Conservation (phyloP, 2,329 filamentous ascomycete species). For the Paramyrothecium roridum region DNA sequence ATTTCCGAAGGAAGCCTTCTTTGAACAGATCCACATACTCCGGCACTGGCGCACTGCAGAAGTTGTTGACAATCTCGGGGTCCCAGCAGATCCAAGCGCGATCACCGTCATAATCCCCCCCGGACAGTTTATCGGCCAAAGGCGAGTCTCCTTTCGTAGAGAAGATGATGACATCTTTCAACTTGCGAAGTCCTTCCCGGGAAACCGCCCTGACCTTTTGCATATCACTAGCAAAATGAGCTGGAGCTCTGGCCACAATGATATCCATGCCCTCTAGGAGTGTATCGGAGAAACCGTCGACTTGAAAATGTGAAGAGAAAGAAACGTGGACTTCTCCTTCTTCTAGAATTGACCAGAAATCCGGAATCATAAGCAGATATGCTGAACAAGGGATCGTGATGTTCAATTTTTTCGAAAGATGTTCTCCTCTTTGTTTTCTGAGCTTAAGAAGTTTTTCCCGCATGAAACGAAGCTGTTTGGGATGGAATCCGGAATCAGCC, state of each 20-base stretch:
- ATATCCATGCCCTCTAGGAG: conserved; percentile 56
- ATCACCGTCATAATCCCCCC: conserved; percentile 81
- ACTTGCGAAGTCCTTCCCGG: conserved; percentile 56
- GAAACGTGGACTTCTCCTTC: conserved; percentile 66
- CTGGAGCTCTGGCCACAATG: conserved; percentile 66
- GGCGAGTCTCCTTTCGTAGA: conserved; percentile 57
- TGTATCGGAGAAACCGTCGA: conserved; percentile 49
- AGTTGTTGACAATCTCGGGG: conserved; percentile 59
- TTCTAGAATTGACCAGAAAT: conserved; percentile 58
- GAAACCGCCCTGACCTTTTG: conserved; percentile 63
- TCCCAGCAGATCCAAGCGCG: conserved; percentile 79
- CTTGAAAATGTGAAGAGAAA: conserved; percentile 64
- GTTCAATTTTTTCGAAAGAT: conserved; percentile 53
- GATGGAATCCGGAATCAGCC: conserved; percentile 59
- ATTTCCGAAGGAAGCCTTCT: conserved; percentile 45
- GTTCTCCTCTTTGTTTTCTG: conserved; percentile 49
- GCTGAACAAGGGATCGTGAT: conserved; percentile 61
- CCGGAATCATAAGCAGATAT: conserved; percentile 64
- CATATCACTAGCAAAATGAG: conserved; percentile 68
- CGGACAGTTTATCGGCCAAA: conserved; percentile 68
- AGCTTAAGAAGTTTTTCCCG: conserved; percentile 43
- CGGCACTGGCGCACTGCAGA: conserved; percentile 51
- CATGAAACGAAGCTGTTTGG: conserved; percentile 43
- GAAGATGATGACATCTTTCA: conserved; percentile 82
- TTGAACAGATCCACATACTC: conserved; percentile 38